phyloP scores from a whole-genome alignment of 176 grass and related monocot species.

The Oryza meridionalis region DNA sequence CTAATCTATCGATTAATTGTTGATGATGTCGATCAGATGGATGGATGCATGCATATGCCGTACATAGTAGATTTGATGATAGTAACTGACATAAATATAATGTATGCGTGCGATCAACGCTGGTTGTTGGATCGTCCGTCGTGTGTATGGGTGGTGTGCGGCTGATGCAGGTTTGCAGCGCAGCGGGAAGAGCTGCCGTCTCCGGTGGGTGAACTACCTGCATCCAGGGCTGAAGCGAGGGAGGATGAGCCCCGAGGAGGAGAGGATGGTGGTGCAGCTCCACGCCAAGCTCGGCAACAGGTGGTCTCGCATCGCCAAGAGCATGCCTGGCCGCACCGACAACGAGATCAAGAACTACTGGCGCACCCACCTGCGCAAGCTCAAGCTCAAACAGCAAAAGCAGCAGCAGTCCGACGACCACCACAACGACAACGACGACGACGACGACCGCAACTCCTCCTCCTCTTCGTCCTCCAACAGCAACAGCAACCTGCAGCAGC shows the following conservation, averaged over 20 bases:
- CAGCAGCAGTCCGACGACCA: background rate
- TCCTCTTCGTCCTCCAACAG: background rate
- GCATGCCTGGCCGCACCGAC: conserved; percentile 67
- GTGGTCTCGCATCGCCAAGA: conserved; percentile 65
- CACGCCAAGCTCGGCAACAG: conserved; percentile 64
- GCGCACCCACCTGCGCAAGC: conserved; percentile 65
- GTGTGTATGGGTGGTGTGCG: too few relatives aligned
- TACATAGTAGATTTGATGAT: background rate
- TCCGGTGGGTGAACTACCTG: conserved; percentile 83
- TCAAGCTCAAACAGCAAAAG: conserved; percentile 40
- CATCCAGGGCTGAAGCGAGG: conserved; percentile 70
- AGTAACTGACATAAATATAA: background rate
- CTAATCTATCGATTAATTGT: background rate
- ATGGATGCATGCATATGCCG: background rate
- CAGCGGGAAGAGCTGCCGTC: conserved; percentile 70
- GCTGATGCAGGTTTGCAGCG: conserved; percentile 53
- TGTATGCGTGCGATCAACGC: background rate
- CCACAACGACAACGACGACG: background rate
- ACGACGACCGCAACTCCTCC: conserved; percentile 13
- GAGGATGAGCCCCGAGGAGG: conserved; percentile 64
- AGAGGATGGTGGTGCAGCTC: conserved; percentile 57
- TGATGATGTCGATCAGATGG: background rate
- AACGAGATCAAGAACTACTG: conserved; percentile 89
- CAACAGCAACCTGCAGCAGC: background rate
- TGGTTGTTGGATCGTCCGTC: too few relatives aligned